Base-by-base conservation (phyloP, 208 protist genomes). In the Crithidia brevicula region DNA sequence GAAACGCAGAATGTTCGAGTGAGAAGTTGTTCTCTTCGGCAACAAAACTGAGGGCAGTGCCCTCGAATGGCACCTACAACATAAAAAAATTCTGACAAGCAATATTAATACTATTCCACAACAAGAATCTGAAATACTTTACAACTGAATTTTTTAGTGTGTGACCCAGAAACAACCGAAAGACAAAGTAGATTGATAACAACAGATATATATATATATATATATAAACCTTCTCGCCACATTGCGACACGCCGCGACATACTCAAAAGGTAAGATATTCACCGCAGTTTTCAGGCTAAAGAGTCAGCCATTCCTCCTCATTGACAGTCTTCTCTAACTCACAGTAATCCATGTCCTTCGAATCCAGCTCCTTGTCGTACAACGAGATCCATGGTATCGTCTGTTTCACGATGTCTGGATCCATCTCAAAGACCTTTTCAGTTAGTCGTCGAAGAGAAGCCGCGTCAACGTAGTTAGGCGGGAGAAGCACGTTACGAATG, bases 241-340 rank as follows among this genome's bases (percentile, higher is more conserved):
- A n/a, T n/a, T n/a, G 36, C 36, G 36, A 40, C 36, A 40, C 34
- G 15, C 8, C 15, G 15, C 36, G 36, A 40, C 8, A 13, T 40
- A 40, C 36, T 47, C 42, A 13, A 47, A 47, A 47, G 13, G n/a
- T n/a, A 63, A 63, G 34, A 49, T 50, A 46, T 22, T 3, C 23
- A 68, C 49, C 31, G 46, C 4, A 40, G 33, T 56, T 36, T 20
- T 16, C 4, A 33, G 23, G 6, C 64, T 82, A 94, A 42, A 95
- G 76, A 28, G 76, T 93, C 31, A 95, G 69, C 90, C 90, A 95
- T 60, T 87, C 82, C n/a, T 94, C 88, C 43, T 90, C 81, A 52
- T 88, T 86, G 10, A 82, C 83, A 31, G 77, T 82, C 50, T 86
- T 91, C 43, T 75, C 73, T 38, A 92, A 47, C 60, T 87, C 76